Conservation (phyloP, 345 rosid species). For the Eucalyptus shirleyi region DNA sequence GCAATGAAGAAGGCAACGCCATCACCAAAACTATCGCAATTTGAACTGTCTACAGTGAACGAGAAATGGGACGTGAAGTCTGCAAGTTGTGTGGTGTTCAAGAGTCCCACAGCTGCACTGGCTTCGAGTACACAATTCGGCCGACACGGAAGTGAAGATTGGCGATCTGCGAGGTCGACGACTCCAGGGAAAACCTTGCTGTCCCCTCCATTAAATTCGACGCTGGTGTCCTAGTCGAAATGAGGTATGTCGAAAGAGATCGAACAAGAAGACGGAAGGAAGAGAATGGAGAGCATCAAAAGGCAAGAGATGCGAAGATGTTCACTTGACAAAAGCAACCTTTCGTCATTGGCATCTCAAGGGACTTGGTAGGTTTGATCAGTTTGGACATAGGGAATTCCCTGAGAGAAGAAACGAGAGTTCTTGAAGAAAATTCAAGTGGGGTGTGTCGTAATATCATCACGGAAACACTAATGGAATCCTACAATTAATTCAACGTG, state of each 20-base stretch:
- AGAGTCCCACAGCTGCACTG: background rate
- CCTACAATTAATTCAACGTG: background rate
- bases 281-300: background rate
- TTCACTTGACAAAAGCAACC: background rate
- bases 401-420: background rate
- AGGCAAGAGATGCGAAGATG: background rate
- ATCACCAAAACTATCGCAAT: background rate
- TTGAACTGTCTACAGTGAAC: background rate
- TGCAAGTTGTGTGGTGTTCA: background rate
- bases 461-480: accelerated
- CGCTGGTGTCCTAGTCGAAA: background rate
- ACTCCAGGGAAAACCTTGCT: too few species aligned
- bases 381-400: background rate
- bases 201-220: background rate
- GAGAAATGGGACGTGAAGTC: background rate
- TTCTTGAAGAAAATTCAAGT: background rate
- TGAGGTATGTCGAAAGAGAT: background rate
- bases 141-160: background rate
- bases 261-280: background rate
- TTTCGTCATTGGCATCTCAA: background rate
- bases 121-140: background rate
- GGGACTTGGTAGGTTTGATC: background rate
- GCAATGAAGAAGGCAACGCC: slow-evolving; percentile 30
- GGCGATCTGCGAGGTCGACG: background rate
- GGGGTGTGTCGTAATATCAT: background rate